phyloP scores from a whole-genome alignment of 768 basidiomycete species.

The Rhizopogon vinicolor region DNA sequence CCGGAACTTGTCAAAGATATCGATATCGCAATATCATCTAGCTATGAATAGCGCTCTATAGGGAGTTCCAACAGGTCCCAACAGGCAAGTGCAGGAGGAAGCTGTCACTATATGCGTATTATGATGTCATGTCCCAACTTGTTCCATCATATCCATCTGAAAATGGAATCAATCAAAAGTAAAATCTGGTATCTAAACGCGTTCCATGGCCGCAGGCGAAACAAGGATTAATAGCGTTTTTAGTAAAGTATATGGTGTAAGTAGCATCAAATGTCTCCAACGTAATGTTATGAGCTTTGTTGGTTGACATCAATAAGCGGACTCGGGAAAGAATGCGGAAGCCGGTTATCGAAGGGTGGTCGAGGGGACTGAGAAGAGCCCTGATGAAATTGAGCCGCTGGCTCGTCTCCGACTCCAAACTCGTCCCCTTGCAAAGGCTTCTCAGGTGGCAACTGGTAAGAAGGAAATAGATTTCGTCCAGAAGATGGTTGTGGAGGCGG shows the following conservation, averaged over 20 bases:
- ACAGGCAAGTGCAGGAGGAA: not conserved
- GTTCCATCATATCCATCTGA: not conserved
- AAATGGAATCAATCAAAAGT: not conserved
- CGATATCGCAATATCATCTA: not conserved
- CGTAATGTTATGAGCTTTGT: constrained; percentile 14
- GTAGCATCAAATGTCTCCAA: constrained; percentile 8
- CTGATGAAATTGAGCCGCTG: constrained; percentile 17
- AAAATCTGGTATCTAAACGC: constrained; percentile 7
- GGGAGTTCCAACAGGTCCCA: not conserved
- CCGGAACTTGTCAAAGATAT: not conserved
- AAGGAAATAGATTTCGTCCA: constrained; percentile 2
- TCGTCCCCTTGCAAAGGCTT: constrained; percentile 38
- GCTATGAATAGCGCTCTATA: not conserved
- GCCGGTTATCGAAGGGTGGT: constrained; percentile 17
- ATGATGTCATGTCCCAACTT: not conserved
- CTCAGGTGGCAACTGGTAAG: constrained; percentile 33
- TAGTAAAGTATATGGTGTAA: constrained; percentile 19
- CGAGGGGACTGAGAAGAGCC: constrained; percentile 26
- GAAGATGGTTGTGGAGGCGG: constrained; percentile 23
- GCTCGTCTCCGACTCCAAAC: constrained; percentile 23
- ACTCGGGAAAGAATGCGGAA: constrained; percentile 18
- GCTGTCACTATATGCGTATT: not conserved
- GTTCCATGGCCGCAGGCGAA: constrained; percentile 24
- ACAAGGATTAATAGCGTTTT: constrained; percentile 22
- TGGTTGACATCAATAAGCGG: constrained; percentile 25